phyloP scores from a whole-genome alignment of 176 grass and related monocot species.

The Secale cereale region DNA sequence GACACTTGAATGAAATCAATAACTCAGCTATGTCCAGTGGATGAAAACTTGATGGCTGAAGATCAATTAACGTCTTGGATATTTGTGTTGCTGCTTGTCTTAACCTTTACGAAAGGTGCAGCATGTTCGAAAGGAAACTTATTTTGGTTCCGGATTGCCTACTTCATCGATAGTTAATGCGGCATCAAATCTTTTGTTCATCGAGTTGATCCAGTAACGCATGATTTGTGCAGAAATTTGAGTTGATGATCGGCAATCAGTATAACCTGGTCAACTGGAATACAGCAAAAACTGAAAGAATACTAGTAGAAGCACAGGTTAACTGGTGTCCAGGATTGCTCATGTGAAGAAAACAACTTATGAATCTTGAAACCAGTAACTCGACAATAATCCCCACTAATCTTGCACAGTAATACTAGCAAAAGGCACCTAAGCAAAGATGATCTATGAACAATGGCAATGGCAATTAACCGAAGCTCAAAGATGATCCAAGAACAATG shows the following conservation, averaged over 20 bases:
- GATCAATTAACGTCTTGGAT: background rate
- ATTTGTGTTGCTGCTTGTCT: background rate
- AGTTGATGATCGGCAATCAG: background rate
- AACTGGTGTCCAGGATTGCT: too few relatives aligned
- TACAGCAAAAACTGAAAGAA: too few relatives aligned
- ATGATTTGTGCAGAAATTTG: background rate
- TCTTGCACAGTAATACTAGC: background rate
- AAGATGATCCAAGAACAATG: background rate
- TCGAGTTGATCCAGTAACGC: background rate
- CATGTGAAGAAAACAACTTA: background rate
- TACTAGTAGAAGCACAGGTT: too few relatives aligned
- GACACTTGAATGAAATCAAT: too few relatives aligned
- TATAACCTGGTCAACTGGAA: too few relatives aligned
- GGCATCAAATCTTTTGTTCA: background rate
- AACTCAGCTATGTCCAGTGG: too few relatives aligned
- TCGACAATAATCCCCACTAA: background rate
- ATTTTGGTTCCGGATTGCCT: background rate
- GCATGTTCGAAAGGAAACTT: background rate
- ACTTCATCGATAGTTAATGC: background rate
- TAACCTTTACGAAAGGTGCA: background rate
- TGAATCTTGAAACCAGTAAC: background rate
- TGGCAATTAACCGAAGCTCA: background rate
- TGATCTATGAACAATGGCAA: too few relatives aligned
- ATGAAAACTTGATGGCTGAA: too few relatives aligned
- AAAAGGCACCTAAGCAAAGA: background rate